Base-by-base conservation (phyloP, 129 eudicot species). In the Lonicera japonica region DNA sequence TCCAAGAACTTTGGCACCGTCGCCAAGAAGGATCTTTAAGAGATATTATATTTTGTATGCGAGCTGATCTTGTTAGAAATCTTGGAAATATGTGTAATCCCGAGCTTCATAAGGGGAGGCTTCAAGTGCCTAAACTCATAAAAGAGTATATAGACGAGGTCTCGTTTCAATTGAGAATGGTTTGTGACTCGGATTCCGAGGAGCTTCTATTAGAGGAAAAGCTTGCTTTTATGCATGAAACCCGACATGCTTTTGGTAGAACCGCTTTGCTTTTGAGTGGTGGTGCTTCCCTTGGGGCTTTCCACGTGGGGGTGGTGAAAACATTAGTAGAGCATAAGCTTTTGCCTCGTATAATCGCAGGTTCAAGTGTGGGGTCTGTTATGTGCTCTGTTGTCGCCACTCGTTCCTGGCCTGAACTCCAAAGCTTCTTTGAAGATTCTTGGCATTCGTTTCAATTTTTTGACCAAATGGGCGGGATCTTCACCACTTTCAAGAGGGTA, bases 221-320 rank as follows among this genome's bases (percentile, higher is more conserved):
- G 57, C 96, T 92, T 8, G 91, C 99, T 6, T 92, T 92, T 60
- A 92, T 92, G 99, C 99, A 92, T 34, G 99, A 92, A 45, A 92
- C 99, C 12, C 77, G 99, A 52, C 99, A 92, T 57, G 96, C 99
- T 17, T 92, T 92, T 70, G 99, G 99, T 38, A 74, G 99, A 45
- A 92, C 99, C 7, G 96, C 99, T 51, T 75, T 92, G 76, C 95
- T 92, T 70, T 58, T 92, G 59, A 88, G 99, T 48, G 99, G 99
- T 43, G 99, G 99, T n/a, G 99, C 99, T 22, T 92, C 99, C 21
- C 79, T 92, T n/a, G 99, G 99, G 17, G 82, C 99, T 5, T 92
- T 92, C 56, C 99, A 92, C 23, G 94, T 92, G 46, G 96, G 99
- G 19, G 99, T 92, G 12, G 99, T 92, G 68, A 88, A 92, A 73